phyloP scores from a whole-genome alignment of 2,329 filamentous ascomycete genomes.

The Fusarium bulbicola region DNA sequence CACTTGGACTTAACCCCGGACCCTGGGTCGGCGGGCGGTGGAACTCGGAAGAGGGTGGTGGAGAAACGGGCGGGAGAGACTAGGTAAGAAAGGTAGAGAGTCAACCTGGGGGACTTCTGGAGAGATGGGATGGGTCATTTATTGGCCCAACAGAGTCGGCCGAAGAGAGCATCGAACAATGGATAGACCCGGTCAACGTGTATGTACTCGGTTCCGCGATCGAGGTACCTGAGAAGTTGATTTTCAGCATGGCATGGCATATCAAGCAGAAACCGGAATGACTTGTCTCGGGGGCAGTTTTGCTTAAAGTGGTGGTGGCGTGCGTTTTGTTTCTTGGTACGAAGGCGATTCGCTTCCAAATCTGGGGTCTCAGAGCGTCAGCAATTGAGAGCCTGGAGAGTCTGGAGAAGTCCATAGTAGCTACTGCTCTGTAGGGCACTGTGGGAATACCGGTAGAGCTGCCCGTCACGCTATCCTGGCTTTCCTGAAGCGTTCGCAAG shows the following conservation, averaged over 20 bases:
- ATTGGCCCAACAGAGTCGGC: constrained; percentile 28
- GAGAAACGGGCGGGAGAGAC: constrained; percentile 32
- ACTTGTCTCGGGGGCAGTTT: constrained; percentile 15
- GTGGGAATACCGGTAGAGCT: background rate
- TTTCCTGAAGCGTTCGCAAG: constrained; percentile 7
- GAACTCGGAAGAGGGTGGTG: constrained; percentile 40
- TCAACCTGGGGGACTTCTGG: constrained; percentile 39
- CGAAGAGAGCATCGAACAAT: constrained; percentile 10
- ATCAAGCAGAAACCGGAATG: constrained; percentile 24
- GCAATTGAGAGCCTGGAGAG: constrained; percentile 1
- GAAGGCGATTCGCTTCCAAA: constrained; percentile 15
- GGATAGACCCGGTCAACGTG: constrained; percentile 15
- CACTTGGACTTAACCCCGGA: constrained; percentile 35
- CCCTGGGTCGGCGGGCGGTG: constrained; percentile 34
- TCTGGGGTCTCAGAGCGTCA: constrained; percentile 1
- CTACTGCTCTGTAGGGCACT: background rate
- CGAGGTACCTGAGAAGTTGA: constrained; percentile 8
- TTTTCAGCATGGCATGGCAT: constrained; percentile 16
- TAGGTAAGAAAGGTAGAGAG: constrained; percentile 20
- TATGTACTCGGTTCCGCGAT: constrained; percentile 21
- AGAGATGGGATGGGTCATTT: constrained; percentile 29
- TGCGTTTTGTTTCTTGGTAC: constrained; percentile 6
- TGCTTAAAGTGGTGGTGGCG: constrained; percentile 28
- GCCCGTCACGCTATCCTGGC: background rate
- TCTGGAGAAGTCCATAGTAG: constrained; percentile 13